These are phyloP conservation scores for Hyphopichia khmerensis DNA, from an alignment of 1,139 yeast genomes.

Conservation along the genomic window DNA sequence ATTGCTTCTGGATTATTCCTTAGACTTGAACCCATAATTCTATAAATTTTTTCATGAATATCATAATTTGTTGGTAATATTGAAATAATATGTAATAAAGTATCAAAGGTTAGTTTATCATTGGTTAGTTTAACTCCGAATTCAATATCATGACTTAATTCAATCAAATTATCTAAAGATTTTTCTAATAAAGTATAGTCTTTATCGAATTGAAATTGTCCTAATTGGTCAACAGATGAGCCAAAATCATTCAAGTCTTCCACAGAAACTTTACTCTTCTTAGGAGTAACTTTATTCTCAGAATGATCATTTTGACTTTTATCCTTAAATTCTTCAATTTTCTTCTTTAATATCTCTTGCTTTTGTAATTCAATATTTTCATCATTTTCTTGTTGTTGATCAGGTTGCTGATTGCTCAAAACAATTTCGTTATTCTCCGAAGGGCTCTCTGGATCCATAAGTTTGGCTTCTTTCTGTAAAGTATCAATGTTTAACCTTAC, in stretches of 20 bases:
- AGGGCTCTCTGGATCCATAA: slow-evolving; percentile 31
- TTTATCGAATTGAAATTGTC: slow-evolving; percentile 9
- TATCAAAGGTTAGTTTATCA: slow-evolving; percentile 16
- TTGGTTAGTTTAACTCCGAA: slow-evolving; percentile 48
- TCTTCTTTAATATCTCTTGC: slow-evolving; percentile 1
- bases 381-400: slow-evolving; percentile 8
- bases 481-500: slow-evolving; percentile 70
- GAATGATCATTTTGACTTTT: slow-evolving; percentile 8
- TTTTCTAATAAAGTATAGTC: slow-evolving; percentile 14
- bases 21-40: slow-evolving; percentile 56
- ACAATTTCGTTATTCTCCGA: slow-evolving; percentile 1
- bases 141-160: slow-evolving; percentile 65
- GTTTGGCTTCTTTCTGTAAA: slow-evolving; percentile 64
- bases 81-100: slow-evolving; percentile 15
- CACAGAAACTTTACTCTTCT: slow-evolving; percentile 11
- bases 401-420: slow-evolving; percentile 6
- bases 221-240: slow-evolving; percentile 28
- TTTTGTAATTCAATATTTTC: slow-evolving; percentile 10
- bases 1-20: slow-evolving; percentile 75
- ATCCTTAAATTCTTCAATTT: slow-evolving; percentile 4
- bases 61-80: slow-evolving; percentile 6
- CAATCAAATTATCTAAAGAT: slow-evolving; percentile 52
- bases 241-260: slow-evolving; percentile 25
- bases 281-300: slow-evolving; percentile 6
- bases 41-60: slow-evolving; percentile 44